Percentiles rank a stretch among this genome's conserved stretches.
These are phyloP conservation scores for Epichloe uncinata DNA, from an alignment of 2,329 filamentous ascomycete species.

Conservation along the genomic window DNA sequence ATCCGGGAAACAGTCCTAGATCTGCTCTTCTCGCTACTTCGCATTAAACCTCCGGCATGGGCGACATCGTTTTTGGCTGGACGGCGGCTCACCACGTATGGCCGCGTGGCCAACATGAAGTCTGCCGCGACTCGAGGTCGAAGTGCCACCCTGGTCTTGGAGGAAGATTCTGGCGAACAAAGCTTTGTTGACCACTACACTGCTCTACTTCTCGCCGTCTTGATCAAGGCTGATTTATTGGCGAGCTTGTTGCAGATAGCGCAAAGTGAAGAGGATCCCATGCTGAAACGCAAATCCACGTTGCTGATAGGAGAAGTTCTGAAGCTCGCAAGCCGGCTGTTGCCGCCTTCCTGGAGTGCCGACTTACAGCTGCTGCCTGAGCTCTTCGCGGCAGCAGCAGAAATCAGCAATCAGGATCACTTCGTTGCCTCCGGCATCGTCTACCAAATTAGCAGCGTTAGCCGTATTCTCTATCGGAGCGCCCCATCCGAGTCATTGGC, in stretches of 20 bases:
- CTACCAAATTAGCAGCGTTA: conserved; percentile 97
- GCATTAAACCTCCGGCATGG: conserved; percentile 87
- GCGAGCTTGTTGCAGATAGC: conserved; percentile 49
- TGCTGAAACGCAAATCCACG: conserved; percentile 76
- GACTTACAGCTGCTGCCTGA: conserved; percentile 80
- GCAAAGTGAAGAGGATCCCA: conserved; percentile 52
- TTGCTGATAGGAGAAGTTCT: conserved; percentile 83
- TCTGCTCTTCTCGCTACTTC: conserved; percentile 62
- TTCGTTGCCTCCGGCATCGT: conserved; percentile 81
- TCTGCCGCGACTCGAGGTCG: conserved; percentile 37
- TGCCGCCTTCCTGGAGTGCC: conserved; percentile 72
- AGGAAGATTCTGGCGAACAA: conserved; percentile 58
- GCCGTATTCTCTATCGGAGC: conserved; percentile 77
- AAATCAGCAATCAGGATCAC: conserved; percentile 56
- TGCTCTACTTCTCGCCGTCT: conserved; percentile 69
- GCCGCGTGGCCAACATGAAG: conserved; percentile 78
- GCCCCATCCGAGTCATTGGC: conserved; percentile 34
- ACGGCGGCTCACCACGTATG: conserved; percentile 85
- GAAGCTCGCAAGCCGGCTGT: conserved; percentile 72
- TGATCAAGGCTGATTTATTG: conserved; percentile 70
- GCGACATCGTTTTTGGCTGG: conserved; percentile 91
- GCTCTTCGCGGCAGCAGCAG: conserved; percentile 63
- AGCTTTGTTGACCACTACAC: conserved; percentile 93
- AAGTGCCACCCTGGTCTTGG: conserved; percentile 38
- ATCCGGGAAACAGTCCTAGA: conserved; percentile 73